These are phyloP conservation scores for Phaffomyces thermotolerans DNA, from an alignment of 805 yeast genomes.

Conservation along the genomic window DNA sequence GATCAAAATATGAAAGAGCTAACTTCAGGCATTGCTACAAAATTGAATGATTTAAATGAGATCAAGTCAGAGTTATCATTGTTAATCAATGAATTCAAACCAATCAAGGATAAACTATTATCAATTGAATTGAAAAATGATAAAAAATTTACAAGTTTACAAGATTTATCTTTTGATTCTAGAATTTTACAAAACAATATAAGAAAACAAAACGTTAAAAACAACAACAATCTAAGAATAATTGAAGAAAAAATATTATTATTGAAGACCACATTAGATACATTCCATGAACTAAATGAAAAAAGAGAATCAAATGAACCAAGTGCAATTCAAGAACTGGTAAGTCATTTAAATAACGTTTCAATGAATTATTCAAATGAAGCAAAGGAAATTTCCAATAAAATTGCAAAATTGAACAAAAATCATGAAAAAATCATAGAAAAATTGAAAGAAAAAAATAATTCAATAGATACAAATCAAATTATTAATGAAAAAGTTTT, in stretches of 20 bases:
- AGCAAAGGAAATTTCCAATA: constrained; percentile 13
- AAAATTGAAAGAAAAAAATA: constrained; percentile 5
- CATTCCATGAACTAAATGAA: constrained; percentile 3
- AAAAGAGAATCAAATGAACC: constrained; percentile 8
- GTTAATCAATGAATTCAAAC: constrained; percentile 1
- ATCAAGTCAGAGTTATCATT: constrained; percentile 3
- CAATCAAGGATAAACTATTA: constrained; percentile 8
- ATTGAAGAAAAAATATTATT: constrained; percentile 15
- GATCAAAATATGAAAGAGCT: background rate
- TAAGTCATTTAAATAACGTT: constrained; percentile 11
- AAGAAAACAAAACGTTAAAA: constrained; percentile 9
- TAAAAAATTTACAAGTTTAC: constrained; percentile 5
- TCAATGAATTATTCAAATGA: constrained; percentile 17
- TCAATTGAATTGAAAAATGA: constrained; percentile 7
- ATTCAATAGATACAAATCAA: constrained; percentile 1
- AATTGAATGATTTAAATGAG: background rate
- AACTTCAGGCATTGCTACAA: constrained; percentile 2
- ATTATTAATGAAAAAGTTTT: constrained; percentile 9
- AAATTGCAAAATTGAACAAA: constrained; percentile 16
- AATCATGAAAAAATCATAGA: constrained; percentile 15
- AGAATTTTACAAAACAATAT: constrained; percentile 12
- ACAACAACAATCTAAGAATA: constrained; percentile 9
- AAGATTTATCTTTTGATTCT: constrained; percentile 17
- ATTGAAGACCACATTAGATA: constrained; percentile 14
- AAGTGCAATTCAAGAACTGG: constrained; percentile 9